Evolutionary conservation across 2,329 filamentous ascomycete species (phyloP), one percentile per base, ranked within the genome.

Genomic region (Phoma herbarum): DNA sequence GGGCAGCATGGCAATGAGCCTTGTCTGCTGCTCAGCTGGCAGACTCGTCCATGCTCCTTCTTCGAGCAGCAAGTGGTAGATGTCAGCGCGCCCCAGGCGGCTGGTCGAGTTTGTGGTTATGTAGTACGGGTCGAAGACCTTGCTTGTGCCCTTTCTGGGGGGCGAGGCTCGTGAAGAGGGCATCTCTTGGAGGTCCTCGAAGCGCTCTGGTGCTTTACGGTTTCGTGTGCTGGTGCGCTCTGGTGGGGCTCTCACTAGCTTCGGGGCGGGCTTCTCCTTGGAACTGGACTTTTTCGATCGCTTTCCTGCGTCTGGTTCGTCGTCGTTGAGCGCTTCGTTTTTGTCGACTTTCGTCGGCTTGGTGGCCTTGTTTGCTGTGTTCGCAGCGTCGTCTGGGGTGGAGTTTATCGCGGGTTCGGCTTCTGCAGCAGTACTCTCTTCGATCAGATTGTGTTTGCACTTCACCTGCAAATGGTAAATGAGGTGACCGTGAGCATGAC

Each of bases 31-130:
- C 11, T 60, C 58, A 10, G 61, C 23, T 23, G 57, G 63, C 14
- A 76, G 69, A n/a, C 42, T 61, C n/a, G 61, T 67, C 74, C 74
- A 77, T 11, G 73, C 68, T 2, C 62, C 20, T n/a, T 64, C 52
- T 41, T 69, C 63, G n/a, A 72, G 64, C 5, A 77, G 70, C 61
- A 76, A 62, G 55, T 75, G 73, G 48, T 72, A 73, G 42, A 77
- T 46, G 53, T 78, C 74, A 16, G 66, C 69, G 48, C 73, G 74
- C 7, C 52, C 67, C 3, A 78, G 63, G 12, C 70, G 71, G 20
- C 64, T 70, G 16, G 63, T 67, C 7, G 72, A 63, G 48, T 75
- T 69, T 28, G 74, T 73, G 4, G 74, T 74, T 22, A 75, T 66
- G 57, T 68, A 74, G 51, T 64, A 48, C 0, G 75, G 70, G 12